Evolutionary conservation across 1,284 basidiomycete species (phyloP), one percentile per base, ranked within the genome.

Genomic region (Ustilago nuda): DNA sequence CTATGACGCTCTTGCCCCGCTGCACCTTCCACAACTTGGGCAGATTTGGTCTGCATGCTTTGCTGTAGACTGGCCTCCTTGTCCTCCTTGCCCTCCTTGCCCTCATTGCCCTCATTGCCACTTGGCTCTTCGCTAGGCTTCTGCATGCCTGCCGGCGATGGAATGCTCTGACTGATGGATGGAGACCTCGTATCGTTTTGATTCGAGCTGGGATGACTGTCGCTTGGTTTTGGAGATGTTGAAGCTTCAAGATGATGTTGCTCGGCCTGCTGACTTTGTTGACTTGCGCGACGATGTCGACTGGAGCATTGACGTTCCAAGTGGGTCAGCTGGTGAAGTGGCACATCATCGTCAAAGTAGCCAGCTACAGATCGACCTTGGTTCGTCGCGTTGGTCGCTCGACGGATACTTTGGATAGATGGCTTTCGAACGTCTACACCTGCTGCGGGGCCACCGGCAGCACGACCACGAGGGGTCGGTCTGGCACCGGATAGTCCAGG

Each of bases 401-500:
- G 54, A 12, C 64, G 36, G 30, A 54, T 35, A 46, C 64, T 66
- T 23, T 62, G 69, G 8, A 36, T 58, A 7, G 64, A 66, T 11
- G 64, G 51, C 32, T 65, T 66, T 13, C 70, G 45, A 17, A 52
- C 60, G 12, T 64, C 64, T 2, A 72, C 64, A 4, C 56, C 70
- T 4, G 64, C 70, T 4, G 70, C 70, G 15, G 70, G 70, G 4
- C 70, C 70, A 17, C 70, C 70, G 8, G 70, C 64, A 19, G 70
- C 32, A 19, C 70, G 60, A 11, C 64, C 70, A 30, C 23, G 41
- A 1, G 70, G 70, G 1, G 60, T 41, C 9, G 60, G 63, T 11
- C 60, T 50, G 0, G 64, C 64, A 11, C 70, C 70, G 2, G 70
- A 72, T 30, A 72, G 30, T 13, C 70, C 70, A 17, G 70, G 70